Evolutionary conservation across 352 stramenopile species (phyloP).

Genomic region (Globisporangium megalacanthum): DNA sequence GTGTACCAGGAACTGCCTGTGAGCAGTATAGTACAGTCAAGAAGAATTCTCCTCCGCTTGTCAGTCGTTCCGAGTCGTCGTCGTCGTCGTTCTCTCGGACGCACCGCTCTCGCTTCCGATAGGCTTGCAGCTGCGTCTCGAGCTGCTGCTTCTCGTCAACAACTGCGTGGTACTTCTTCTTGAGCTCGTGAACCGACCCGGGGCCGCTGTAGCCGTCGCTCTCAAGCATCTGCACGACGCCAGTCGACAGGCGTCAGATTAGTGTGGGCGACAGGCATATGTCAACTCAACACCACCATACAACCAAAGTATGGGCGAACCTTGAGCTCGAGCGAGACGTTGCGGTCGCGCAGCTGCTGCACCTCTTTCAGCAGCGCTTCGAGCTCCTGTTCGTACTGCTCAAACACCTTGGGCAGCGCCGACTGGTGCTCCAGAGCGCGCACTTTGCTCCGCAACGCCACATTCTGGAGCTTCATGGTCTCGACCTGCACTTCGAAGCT

Average conservation of each 20-base stretch:
- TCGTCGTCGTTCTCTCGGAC: background rate
- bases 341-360: constrained; percentile 48
- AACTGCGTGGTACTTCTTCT: constrained; percentile 58
- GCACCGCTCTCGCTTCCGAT: constrained; percentile 55
- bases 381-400: constrained; percentile 72
- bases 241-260: background rate
- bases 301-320: constrained; percentile 12
- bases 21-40: background rate
- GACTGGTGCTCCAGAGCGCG: constrained; percentile 49
- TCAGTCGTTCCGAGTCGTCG: too few species aligned
- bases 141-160: constrained; percentile 57
- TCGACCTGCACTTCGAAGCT: constrained; percentile 69
- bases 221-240: constrained; percentile 5
- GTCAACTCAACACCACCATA: background rate
- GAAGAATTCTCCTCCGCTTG: background rate
- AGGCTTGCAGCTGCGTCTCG: constrained; percentile 46
- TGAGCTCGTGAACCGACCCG: constrained; percentile 37
- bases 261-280: background rate
- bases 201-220: constrained; percentile 10
- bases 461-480: constrained; percentile 67
- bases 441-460: constrained; percentile 62
- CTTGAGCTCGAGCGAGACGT: constrained; percentile 63
- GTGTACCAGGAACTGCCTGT: constrained; percentile 57
- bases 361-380: constrained; percentile 43
- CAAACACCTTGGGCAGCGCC: constrained; percentile 44